Evolutionary conservation across 169 alveolate species (phyloP), one percentile per base, ranked within the genome.

Genomic region (Babesia bigemina): DNA sequence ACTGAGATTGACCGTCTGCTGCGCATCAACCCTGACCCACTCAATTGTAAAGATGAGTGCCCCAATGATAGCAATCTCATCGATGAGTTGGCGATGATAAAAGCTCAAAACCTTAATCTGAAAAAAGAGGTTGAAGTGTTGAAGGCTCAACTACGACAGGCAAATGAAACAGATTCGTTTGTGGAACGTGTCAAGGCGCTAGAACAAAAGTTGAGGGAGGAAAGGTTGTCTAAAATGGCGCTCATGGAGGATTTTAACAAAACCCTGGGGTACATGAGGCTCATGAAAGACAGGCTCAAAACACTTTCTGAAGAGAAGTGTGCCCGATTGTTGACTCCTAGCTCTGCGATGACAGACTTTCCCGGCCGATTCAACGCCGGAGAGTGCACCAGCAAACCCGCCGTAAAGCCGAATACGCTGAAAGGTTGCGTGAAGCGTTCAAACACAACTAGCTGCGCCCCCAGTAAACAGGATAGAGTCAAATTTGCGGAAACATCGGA

Each of bases 181-280:
- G 29, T 61, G 17, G 62, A 71, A 19, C 81, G 81, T 28, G 79
- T 42, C 2, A 69, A 58, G 66, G 49, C 33, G 21, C 61, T 79
- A 8, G 76, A 45, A 56, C 58, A 60, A 50, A 71, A 66, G 53
- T 28, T 81, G 50, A 33, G 24, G 50, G 71, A 63, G 79, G 77
- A 47, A 44, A 61, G 71, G 65, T 29, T 60, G 28, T 69, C 84
- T 26, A 81, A 81, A 61, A 63, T 62, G 22, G 70, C 44, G 10
- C 63, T 81, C 39, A 71, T 69, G 72, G 88, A 81, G 21, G 85
- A 81, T 49, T 81, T 72, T 44, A 81, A 57, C 21, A 81, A 81
- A 33, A 72, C 88, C 22, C 28, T 81, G 53, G 76, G 72, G 42
- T 72, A 81, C 79, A 72, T 81, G 88, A 62, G 73, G 61, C 52